Percentiles rank a stretch among this genome's conserved stretches.
Evolutionary conservation across 495 filamentous ascomycete genomes (phyloP).

Genomic region (Penicillium desertorum): DNA sequence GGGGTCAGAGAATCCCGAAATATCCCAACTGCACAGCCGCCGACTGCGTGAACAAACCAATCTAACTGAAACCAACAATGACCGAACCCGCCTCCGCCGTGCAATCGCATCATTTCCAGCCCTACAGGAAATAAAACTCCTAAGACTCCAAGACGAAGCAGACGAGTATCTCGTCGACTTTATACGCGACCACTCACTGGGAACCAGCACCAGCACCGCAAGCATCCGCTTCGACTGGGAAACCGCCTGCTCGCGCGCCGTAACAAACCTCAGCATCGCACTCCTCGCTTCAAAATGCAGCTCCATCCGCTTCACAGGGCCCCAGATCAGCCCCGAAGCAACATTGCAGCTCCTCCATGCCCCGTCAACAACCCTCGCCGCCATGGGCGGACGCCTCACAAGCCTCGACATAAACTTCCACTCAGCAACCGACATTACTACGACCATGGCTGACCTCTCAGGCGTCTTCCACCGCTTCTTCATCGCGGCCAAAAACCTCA

Average conservation of each 20-base stretch:
- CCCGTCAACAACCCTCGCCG: constrained; percentile 47
- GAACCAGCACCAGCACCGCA: not conserved
- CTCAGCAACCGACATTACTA: constrained; percentile 53
- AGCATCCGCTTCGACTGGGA: constrained; percentile 58
- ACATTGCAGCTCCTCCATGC: constrained; percentile 50
- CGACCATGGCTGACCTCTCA: constrained; percentile 56
- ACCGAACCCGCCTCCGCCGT: constrained; percentile 46
- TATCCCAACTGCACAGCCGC: constrained; percentile 31
- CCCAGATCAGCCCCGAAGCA: constrained; percentile 63
- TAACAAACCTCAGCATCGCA: constrained; percentile 57
- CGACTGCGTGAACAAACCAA: constrained; percentile 37
- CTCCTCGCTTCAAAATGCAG: constrained; percentile 54
- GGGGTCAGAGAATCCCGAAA: constrained; percentile 18
- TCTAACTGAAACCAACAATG: constrained; percentile 30
- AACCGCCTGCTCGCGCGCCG: constrained; percentile 60
- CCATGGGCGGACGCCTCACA: constrained; percentile 56
- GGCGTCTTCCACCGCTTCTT: constrained; percentile 57
- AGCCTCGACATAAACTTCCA: constrained; percentile 61
- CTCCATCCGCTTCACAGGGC: constrained; percentile 60
- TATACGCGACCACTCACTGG: constrained; percentile 29
- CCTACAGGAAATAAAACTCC: constrained; percentile 65
- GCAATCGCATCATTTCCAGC: constrained; percentile 58
- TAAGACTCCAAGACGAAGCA: constrained; percentile 60
- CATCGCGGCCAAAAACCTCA: constrained; percentile 56
- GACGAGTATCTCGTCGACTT: constrained; percentile 52